phyloP scores from a whole-genome alignment of 495 filamentous ascomycete species.

The Recurvomyces mirabilis region DNA sequence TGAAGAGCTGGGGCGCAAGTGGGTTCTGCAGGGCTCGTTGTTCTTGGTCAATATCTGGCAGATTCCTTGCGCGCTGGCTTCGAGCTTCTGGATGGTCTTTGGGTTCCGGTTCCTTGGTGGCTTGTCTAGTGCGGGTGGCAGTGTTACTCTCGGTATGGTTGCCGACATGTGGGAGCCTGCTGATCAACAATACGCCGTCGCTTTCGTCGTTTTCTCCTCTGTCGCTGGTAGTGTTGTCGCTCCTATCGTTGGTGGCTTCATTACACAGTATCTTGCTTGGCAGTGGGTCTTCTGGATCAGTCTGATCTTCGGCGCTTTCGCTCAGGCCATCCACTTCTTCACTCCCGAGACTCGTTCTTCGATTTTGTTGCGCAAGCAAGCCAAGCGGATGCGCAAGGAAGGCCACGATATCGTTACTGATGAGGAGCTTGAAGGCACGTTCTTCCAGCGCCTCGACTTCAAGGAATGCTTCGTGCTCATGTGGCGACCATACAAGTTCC shows the following conservation, averaged over 20 bases:
- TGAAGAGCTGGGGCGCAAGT: constrained; percentile 63
- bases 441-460: constrained; percentile 50
- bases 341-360: constrained; percentile 57
- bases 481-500: constrained; percentile 36
- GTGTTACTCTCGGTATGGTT: constrained; percentile 72
- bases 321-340: constrained; percentile 54
- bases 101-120: constrained; percentile 59
- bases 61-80: constrained; percentile 59
- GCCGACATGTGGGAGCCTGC: constrained; percentile 70
- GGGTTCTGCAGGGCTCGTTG: constrained; percentile 56
- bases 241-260: constrained; percentile 67
- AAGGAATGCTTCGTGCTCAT: constrained; percentile 8
- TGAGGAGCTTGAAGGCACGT: constrained; percentile 40
- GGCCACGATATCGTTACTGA: constrained; percentile 37
- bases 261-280: constrained; percentile 55
- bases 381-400: constrained; percentile 50
- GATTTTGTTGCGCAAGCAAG: constrained; percentile 53
- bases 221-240: constrained; percentile 65
- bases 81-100: constrained; percentile 56
- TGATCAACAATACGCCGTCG: constrained; percentile 62
- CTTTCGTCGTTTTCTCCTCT: constrained; percentile 64
- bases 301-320: constrained; percentile 57
- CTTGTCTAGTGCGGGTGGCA: constrained; percentile 62
- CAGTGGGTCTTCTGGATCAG: constrained; percentile 57
- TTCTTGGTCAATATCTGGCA: constrained; percentile 66